Percentiles rank a stretch among this genome's conserved stretches.
These are phyloP conservation scores for Stipa capillata DNA, from an alignment of 176 grass and related monocot genomes.

Conservation along the genomic window DNA sequence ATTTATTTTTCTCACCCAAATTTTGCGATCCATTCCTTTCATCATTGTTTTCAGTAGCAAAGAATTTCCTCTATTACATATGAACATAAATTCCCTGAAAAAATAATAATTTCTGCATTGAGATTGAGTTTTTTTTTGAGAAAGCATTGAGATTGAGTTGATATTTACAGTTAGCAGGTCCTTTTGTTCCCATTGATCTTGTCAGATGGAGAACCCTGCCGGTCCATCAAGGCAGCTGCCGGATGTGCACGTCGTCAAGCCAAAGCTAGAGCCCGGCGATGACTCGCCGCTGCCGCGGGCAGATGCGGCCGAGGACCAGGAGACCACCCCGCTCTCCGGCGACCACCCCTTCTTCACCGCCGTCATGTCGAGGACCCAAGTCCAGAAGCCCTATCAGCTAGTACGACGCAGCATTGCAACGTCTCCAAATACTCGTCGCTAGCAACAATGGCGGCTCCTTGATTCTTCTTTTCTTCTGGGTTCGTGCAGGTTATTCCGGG, in stretches of 20 bases:
- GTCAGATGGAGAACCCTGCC: background rate
- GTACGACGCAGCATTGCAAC: no score
- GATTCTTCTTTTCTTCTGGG: background rate
- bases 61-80: background rate
- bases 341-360: slow-evolving; percentile 21
- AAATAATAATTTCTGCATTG: background rate
- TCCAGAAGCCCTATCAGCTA: slow-evolving; percentile 2
- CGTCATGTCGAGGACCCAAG: slow-evolving; percentile 13
- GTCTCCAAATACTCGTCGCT: accelerated
- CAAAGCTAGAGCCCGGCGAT: background rate
- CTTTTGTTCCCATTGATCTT: background rate
- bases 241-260: background rate
- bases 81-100: background rate
- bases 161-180: background rate
- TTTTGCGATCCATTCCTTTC: background rate
- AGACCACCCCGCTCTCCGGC: slow-evolving; percentile 20
- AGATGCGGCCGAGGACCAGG: background rate
- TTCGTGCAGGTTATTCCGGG: slow-evolving; percentile 2
- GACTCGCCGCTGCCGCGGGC: background rate
- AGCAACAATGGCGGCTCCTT: background rate
- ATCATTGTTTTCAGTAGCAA: background rate
- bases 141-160: no score
- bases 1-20: background rate
- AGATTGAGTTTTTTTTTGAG: no score
- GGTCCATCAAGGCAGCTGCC: background rate